phyloP scores from a whole-genome alignment of 2,329 filamentous ascomycete genomes.

The Trichoderma simmonsii region DNA sequence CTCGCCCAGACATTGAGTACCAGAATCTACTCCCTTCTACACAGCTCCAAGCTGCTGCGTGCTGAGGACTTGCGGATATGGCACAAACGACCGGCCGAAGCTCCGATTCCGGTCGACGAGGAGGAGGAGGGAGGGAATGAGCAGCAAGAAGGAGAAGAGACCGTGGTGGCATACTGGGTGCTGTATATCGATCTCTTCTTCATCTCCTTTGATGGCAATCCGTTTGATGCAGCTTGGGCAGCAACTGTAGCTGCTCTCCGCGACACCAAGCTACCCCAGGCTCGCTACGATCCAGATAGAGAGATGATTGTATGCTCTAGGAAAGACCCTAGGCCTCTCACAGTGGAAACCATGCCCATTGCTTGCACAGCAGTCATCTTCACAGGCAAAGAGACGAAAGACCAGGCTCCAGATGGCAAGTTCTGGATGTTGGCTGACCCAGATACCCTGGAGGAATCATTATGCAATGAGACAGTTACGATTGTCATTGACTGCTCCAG shows the following conservation, averaged over 20 bases:
- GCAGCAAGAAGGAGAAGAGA: conserved; percentile 33
- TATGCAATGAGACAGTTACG: conserved; percentile 80
- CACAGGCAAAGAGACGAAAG: conserved; percentile 54
- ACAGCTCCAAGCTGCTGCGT: conserved; percentile 65
- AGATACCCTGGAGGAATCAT: conserved; percentile 81
- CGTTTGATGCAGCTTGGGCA: conserved; percentile 88
- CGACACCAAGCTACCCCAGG: conserved; percentile 72
- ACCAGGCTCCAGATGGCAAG: conserved; percentile 43
- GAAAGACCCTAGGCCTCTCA: conserved; percentile 53
- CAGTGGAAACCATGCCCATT: conserved; percentile 65
- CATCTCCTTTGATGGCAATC: conserved; percentile 86
- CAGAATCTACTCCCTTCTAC: conserved; percentile 71
- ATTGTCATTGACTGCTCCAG: conserved; percentile 67
- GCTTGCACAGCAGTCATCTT: conserved; percentile 78
- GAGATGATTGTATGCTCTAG: conserved; percentile 75
- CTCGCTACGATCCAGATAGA: conserved; percentile 79
- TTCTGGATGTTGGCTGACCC: conserved; percentile 83
- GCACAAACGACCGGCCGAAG: conserved; percentile 52
- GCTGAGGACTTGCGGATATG: conserved; percentile 70
- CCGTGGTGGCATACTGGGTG: conserved; percentile 86
- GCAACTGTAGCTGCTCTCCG: conserved; percentile 76
- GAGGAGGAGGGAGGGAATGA: conserved; percentile 35
- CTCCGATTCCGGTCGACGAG: conserved; percentile 45
- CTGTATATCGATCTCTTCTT: conserved; percentile 95
- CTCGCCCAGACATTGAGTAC: conserved; percentile 84